A percentile compares a stretch with the other conserved stretches of the same genome.
phyloP scores from a whole-genome alignment of 176 grass and related monocot genomes.

The Rhipidocladum racemiflorum region DNA sequence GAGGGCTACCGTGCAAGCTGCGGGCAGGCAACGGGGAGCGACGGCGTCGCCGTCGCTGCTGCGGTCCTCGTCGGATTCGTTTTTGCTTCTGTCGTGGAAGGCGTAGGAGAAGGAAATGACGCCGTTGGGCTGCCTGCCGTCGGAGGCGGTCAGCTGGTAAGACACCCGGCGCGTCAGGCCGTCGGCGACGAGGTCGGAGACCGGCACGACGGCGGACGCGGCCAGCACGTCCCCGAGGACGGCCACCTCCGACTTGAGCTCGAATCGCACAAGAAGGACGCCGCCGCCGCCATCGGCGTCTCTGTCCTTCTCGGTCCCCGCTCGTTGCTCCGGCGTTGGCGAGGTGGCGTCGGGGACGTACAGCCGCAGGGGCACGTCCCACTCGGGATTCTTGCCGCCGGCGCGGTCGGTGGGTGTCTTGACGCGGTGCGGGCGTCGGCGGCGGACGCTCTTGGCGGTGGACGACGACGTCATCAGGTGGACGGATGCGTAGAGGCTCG shows the following conservation, averaged over 20 bases:
- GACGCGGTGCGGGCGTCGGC: slow-evolving; percentile 38
- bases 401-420: slow-evolving; percentile 49
- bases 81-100: not conserved
- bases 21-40: not conserved
- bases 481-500: slow-evolving; percentile 60
- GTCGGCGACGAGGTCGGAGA: slow-evolving; percentile 43
- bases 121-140: slow-evolving; percentile 49
- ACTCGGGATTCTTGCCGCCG: slow-evolving; percentile 54
- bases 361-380: slow-evolving; percentile 60
- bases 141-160: slow-evolving; percentile 38
- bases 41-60: not conserved
- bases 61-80: not conserved
- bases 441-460: not conserved
- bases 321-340: not conserved
- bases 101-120: slow-evolving; percentile 58
- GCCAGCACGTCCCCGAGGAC: slow-evolving; percentile 47
- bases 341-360: slow-evolving; percentile 17
- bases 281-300: not conserved
- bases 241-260: slow-evolving; percentile 54
- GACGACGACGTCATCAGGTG: slow-evolving; percentile 24
- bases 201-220: slow-evolving; percentile 46
- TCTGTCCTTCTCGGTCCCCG: not conserved
- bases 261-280: slow-evolving; percentile 42
- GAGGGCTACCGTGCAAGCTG: not conserved
- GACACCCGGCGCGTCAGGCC: slow-evolving; percentile 41